Evolutionary conservation across 257 asterid genomes (phyloP).

Genomic region (Solanum chaucha): DNA sequence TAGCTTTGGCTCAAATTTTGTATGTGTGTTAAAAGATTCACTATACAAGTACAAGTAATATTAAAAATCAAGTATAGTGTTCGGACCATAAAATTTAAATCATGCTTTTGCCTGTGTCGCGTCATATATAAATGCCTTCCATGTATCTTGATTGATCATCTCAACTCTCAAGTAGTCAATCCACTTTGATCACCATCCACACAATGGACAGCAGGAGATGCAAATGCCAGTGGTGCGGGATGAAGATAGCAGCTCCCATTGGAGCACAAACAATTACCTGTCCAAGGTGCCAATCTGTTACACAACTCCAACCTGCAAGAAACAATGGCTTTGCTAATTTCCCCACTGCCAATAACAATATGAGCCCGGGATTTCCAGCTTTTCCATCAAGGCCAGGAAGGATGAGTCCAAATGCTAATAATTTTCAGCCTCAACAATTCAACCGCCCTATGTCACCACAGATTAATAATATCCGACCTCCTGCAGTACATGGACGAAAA

Average conservation of each 20-base stretch:
- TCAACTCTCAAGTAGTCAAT: not conserved
- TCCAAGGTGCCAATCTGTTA: constrained; percentile 28
- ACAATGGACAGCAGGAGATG: constrained; percentile 38
- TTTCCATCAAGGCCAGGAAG: not conserved
- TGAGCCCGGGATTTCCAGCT: constrained; percentile 2
- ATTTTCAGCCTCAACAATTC: constrained; percentile 7
- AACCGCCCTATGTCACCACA: constrained; percentile 3
- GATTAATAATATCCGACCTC: constrained; percentile 1
- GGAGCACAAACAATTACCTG: constrained; percentile 30
- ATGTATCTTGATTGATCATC: not conserved
- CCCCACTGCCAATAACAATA: not conserved
- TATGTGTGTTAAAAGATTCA: not conserved
- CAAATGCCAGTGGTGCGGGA: constrained; percentile 44
- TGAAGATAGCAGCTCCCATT: constrained; percentile 19
- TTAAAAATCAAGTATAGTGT: not conserved
- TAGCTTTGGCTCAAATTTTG: not conserved
- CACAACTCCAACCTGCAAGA: constrained; percentile 1
- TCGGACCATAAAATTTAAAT: not conserved
- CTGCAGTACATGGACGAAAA: constrained; percentile 32
- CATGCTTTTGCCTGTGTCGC: not conserved
- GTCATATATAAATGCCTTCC: not conserved
- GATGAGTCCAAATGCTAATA: not conserved
- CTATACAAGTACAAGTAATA: not conserved
- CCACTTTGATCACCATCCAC: not conserved
- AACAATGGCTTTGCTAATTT: not conserved